Percentiles rank a stretch among this genome's conserved stretches.
These are phyloP conservation scores for Russula virescens DNA, from an alignment of 768 basidiomycete genomes.

Conservation along the genomic window DNA sequence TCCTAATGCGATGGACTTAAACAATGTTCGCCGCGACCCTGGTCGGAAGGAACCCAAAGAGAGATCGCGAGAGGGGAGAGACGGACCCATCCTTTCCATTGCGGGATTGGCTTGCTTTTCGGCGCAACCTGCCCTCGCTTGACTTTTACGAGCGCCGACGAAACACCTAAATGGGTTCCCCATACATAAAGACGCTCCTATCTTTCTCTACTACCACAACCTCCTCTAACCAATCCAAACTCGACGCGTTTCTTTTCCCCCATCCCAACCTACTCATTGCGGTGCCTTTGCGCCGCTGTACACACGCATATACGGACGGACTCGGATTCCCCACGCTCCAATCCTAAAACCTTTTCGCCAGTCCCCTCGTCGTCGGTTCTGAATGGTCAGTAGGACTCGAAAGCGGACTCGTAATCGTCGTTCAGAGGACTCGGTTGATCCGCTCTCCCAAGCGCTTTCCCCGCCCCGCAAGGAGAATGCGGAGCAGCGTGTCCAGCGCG, in stretches of 20 bases:
- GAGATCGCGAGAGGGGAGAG: not conserved
- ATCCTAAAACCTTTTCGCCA: too few relatives aligned
- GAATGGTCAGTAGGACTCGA: too few relatives aligned
- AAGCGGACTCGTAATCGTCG: too few relatives aligned
- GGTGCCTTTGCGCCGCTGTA: too few relatives aligned
- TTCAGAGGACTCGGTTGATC: not conserved
- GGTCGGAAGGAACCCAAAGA: not conserved
- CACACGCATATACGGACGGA: too few relatives aligned
- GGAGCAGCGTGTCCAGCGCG: conserved; percentile 22
- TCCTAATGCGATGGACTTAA: not conserved
- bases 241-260: too few relatives aligned
- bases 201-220: too few relatives aligned
- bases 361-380: too few relatives aligned
- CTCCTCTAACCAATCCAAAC: too few relatives aligned
- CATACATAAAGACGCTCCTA: conserved; percentile 11
- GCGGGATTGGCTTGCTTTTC: not conserved
- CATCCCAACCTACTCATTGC: too few relatives aligned
- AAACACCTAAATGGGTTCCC: not conserved
- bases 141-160: conserved; percentile 1
- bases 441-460: not conserved
- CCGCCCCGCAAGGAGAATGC: conserved; percentile 19
- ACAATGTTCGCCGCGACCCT: not conserved
- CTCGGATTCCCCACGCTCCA: too few relatives aligned
- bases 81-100: not conserved
- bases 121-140: not conserved